Percentiles rank a stretch among this genome's conserved stretches.
phyloP scores from a whole-genome alignment of 2,329 filamentous ascomycete species.

The Trichoderma hamatum region DNA sequence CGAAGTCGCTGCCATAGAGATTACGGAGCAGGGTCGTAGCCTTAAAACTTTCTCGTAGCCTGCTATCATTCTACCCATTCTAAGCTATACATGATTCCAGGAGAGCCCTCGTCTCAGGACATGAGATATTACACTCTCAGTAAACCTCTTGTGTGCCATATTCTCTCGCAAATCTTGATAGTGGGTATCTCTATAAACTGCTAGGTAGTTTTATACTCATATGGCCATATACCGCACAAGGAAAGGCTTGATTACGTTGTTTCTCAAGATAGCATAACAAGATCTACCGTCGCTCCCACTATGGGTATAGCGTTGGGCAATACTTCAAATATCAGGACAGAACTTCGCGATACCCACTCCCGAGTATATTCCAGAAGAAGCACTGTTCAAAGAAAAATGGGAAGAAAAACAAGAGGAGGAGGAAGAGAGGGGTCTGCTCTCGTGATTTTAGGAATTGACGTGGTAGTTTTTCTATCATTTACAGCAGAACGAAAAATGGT shows the following conservation, averaged over 20 bases:
- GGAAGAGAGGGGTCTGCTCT: no score
- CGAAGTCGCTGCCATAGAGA: no score
- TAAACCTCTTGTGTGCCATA: no score
- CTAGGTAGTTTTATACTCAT: not conserved
- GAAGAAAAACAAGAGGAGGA: not conserved
- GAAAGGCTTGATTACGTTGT: not conserved
- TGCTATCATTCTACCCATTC: no score
- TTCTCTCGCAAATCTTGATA: no score
- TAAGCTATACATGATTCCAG: no score
- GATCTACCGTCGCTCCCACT: not conserved
- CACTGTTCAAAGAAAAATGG: accelerated
- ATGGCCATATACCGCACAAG: not conserved
- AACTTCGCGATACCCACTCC: accelerated
- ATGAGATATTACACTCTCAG: no score
- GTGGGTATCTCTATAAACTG: no score
- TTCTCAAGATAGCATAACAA: not conserved
- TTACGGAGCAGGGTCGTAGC: no score
- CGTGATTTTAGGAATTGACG: not conserved
- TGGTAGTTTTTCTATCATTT: not conserved
- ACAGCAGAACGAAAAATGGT: not conserved
- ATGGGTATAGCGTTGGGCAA: not conserved
- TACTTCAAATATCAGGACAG: not conserved
- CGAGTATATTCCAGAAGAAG: not conserved
- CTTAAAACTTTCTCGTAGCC: no score
- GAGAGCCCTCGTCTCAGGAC: no score